These are phyloP conservation scores for Cercospora berteroae DNA, from an alignment of 2,329 filamentous ascomycete genomes.

Conservation along the genomic window DNA sequence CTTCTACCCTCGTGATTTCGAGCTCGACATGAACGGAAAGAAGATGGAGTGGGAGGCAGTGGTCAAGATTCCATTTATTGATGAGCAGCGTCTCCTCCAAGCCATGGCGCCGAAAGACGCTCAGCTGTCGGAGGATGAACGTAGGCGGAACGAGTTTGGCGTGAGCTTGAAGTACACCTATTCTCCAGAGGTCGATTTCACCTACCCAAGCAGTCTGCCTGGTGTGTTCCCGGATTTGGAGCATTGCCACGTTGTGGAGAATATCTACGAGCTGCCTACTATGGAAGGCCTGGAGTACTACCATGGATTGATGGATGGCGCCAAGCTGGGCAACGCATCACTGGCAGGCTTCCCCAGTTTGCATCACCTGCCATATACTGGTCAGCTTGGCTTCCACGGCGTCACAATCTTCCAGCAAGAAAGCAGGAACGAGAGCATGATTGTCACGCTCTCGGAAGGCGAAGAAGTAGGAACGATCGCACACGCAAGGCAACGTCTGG, in stretches of 20 bases:
- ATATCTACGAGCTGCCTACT: slow-evolving; percentile 90
- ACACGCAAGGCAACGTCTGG: slow-evolving; percentile 74
- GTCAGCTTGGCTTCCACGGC: slow-evolving; percentile 78
- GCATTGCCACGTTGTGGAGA: slow-evolving; percentile 87
- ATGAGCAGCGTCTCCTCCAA: slow-evolving; percentile 77
- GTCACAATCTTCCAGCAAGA: slow-evolving; percentile 95
- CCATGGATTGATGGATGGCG: slow-evolving; percentile 78
- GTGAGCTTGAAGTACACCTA: slow-evolving; percentile 92
- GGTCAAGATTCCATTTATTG: slow-evolving; percentile 98
- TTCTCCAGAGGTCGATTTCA: slow-evolving; percentile 70
- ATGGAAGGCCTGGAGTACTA: slow-evolving; percentile 86
- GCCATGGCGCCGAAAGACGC: slow-evolving; percentile 86
- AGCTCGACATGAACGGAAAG: slow-evolving; percentile 98
- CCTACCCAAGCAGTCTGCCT: slow-evolving; percentile 81
- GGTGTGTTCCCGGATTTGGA: slow-evolving; percentile 87
- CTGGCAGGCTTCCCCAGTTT: slow-evolving; percentile 91
- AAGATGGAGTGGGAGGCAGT: slow-evolving; percentile 99
- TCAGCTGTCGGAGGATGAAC: slow-evolving; percentile 73
- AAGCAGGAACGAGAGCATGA: slow-evolving; percentile 93
- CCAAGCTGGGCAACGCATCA: slow-evolving; percentile 76
- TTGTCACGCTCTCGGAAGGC: slow-evolving; percentile 76
- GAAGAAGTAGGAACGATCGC: slow-evolving; percentile 69
- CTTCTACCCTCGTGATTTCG: slow-evolving; percentile 96
- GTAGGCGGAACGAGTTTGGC: slow-evolving; percentile 82
- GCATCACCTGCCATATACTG: slow-evolving; percentile 79